Evolutionary conservation across 768 basidiomycete genomes (phyloP).

Genomic region (Podaxis pistillaris): DNA sequence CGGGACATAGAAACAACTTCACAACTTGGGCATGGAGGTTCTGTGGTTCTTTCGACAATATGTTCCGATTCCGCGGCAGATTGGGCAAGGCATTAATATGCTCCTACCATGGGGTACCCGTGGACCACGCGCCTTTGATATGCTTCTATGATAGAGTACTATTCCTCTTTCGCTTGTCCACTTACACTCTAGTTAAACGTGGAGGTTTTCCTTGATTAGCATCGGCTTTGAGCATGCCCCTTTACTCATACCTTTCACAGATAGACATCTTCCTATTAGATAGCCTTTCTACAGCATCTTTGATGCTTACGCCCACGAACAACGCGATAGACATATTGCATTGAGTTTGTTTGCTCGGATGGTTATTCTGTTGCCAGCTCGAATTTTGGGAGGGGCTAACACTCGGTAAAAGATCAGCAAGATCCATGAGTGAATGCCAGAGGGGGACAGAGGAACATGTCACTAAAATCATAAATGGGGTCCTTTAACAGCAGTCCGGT

Average conservation of each 20-base stretch:
- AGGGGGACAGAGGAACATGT: constrained; percentile 66
- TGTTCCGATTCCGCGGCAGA: not conserved
- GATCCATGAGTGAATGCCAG: constrained; percentile 58
- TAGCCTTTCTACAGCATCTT: constrained; percentile 8
- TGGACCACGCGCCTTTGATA: no score
- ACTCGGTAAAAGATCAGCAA: constrained; percentile 59
- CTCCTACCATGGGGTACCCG: no score
- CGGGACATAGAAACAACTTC: not conserved
- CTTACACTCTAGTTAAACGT: no score
- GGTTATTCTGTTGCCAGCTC: constrained; percentile 69
- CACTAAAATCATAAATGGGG: constrained; percentile 33
- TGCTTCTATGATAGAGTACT: no score
- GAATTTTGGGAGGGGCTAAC: constrained; percentile 65
- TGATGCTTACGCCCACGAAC: constrained; percentile 54
- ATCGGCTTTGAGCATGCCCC: no score
- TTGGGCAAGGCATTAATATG: not conserved
- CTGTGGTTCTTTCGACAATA: not conserved
- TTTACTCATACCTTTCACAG: no score
- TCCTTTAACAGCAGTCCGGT: no score
- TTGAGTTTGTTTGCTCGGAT: constrained; percentile 59
- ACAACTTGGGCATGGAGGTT: not conserved
- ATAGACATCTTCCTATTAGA: no score
- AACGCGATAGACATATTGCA: constrained; percentile 57
- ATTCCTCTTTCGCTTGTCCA: no score
- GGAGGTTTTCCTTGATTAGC: no score